A percentile compares a stretch with the other conserved stretches of the same genome.
phyloP scores from a whole-genome alignment of 2,329 filamentous ascomycete genomes.

The Colletotrichum aenigma region DNA sequence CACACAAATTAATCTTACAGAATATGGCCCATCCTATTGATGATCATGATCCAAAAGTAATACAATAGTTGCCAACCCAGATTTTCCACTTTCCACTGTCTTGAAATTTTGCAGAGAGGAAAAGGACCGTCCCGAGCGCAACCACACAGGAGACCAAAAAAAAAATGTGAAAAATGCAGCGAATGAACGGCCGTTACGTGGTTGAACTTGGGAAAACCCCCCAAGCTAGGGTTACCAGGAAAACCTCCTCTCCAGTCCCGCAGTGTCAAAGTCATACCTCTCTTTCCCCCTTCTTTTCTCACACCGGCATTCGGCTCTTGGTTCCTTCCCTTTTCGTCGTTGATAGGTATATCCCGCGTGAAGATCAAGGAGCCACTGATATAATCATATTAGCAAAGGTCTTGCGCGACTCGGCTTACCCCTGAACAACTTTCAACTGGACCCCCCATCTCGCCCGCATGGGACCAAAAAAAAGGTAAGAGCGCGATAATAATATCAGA shows the following conservation, averaged over 20 bases:
- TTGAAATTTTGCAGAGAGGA: neutral
- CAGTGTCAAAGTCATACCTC: neutral
- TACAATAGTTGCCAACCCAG: neutral
- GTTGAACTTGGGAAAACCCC: conserved; percentile 12
- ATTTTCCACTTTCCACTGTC: neutral
- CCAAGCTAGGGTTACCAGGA: conserved; percentile 5
- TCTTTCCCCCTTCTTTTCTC: neutral
- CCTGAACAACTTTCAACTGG: neutral
- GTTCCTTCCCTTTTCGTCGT: neutral
- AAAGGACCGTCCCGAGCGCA: neutral
- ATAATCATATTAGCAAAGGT: conserved; percentile 8
- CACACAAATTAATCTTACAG: conserved; percentile 5
- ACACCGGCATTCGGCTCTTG: neutral
- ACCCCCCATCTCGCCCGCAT: neutral
- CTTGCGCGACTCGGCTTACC: neutral
- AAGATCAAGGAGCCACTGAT: conserved; percentile 5
- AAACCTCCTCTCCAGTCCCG: conserved; percentile 13
- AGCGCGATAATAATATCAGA: neutral
- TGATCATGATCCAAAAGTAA: neutral
- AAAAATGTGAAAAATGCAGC: neutral
- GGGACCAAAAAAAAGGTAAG: neutral
- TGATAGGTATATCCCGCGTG: neutral
- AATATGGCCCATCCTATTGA: neutral
- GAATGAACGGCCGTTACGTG: conserved; percentile 21
- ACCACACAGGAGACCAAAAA: neutral